A percentile compares a stretch with the other conserved stretches of the same genome.
Evolutionary conservation across 352 stramenopile genomes (phyloP).

Genomic region (Pythium insidiosum): DNA sequence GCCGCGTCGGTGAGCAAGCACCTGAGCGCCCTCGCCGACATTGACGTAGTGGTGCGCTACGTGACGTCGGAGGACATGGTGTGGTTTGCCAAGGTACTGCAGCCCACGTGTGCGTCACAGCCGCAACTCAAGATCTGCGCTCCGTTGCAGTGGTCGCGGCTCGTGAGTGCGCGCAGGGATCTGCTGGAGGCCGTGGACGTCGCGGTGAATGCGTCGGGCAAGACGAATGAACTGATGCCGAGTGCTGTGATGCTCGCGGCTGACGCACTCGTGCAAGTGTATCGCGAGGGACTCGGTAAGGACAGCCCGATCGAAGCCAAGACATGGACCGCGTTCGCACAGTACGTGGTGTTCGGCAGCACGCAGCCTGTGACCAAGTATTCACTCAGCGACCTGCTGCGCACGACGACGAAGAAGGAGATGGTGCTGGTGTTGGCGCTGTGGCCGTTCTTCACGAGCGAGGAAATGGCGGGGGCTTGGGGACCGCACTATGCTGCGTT

Average conservation of each 20-base stretch:
- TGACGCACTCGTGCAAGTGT: background rate
- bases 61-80: background rate
- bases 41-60: background rate
- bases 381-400: background rate
- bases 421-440: background rate
- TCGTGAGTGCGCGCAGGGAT: background rate
- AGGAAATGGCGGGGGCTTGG: background rate
- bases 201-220: background rate
- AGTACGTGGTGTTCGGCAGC: background rate
- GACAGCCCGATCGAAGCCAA: background rate
- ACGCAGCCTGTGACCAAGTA: background rate
- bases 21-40: background rate
- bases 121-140: no score
- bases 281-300: background rate
- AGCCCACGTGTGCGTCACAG: background rate
- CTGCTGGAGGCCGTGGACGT: background rate
- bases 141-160: background rate
- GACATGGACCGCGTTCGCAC: background rate
- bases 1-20: background rate
- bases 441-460: conserved; percentile 1
- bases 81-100: background rate
- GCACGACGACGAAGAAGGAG: background rate
- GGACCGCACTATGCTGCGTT: background rate
- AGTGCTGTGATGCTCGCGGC: background rate
- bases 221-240: background rate